These are phyloP conservation scores for Leptomonas pyrrhocoris DNA, from an alignment of 208 protist species.

Conservation along the genomic window DNA sequence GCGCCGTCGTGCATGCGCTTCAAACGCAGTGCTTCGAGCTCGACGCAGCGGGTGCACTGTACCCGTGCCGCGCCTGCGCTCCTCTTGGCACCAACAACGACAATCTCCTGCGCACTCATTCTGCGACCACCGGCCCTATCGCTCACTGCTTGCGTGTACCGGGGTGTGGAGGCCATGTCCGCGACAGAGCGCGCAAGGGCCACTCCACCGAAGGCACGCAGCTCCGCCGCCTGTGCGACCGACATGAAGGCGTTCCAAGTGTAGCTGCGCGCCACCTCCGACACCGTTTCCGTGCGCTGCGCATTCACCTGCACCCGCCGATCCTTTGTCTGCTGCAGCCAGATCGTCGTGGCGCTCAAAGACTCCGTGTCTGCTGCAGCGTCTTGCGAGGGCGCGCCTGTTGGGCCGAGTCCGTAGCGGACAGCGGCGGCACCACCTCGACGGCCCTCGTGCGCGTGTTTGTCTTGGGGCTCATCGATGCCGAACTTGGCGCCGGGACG, in stretches of 20 bases:
- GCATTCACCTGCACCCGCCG: conserved; percentile 4
- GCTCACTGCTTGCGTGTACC: neutral
- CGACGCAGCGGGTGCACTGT: conserved; percentile 55
- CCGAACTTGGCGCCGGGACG: conserved; percentile 20
- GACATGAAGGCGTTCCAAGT: conserved; percentile 20
- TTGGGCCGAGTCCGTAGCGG: neutral
- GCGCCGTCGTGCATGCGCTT: conserved; percentile 42
- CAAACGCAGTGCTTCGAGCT: conserved; percentile 58
- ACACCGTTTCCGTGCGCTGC: conserved; percentile 19
- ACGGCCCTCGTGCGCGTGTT: neutral
- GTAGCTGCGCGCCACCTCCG: conserved; percentile 26
- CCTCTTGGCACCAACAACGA: conserved; percentile 1
- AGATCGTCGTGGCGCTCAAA: neutral
- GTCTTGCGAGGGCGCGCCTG: neutral
- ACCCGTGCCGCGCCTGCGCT: neutral
- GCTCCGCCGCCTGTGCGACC: conserved; percentile 21
- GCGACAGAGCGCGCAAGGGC: conserved; percentile 19
- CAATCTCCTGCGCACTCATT: conserved; percentile 5
- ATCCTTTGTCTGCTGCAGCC: conserved; percentile 16
- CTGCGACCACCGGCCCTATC: neutral
- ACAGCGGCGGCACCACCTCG: neutral
- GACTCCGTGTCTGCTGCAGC: conserved; percentile 1
- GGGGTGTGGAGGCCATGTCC: conserved; percentile 24
- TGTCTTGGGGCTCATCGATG: neutral
- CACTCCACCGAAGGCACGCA: conserved; percentile 26